These are phyloP conservation scores for Cordyceps militaris DNA, from an alignment of 2,329 filamentous ascomycete species.

Conservation along the genomic window DNA sequence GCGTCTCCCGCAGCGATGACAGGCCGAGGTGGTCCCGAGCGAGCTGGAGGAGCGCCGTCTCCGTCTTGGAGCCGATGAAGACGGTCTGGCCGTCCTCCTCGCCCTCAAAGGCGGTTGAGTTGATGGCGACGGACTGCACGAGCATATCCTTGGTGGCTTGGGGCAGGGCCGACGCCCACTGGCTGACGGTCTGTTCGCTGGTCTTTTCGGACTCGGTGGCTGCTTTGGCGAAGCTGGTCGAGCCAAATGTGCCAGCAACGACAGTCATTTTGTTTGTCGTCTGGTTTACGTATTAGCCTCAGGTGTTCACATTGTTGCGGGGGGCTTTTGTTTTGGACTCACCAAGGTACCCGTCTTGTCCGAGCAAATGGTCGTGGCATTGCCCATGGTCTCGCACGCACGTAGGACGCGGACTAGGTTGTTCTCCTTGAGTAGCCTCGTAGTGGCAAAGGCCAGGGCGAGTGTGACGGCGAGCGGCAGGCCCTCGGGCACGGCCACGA, in stretches of 20 bases:
- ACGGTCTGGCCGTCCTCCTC: slow-evolving; percentile 36
- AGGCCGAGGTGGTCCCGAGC: slow-evolving; percentile 45
- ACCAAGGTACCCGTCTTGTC: slow-evolving; percentile 41
- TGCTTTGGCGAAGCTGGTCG: slow-evolving; percentile 28
- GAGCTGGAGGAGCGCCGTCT: slow-evolving; percentile 46
- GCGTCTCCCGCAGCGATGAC: slow-evolving; percentile 37
- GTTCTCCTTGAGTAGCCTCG: slow-evolving; percentile 63
- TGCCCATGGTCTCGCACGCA: slow-evolving; percentile 67
- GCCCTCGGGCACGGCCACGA: slow-evolving; percentile 61
- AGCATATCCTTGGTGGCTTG: slow-evolving; percentile 27
- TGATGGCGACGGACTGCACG: slow-evolving; percentile 44
- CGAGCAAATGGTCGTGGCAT: slow-evolving; percentile 68
- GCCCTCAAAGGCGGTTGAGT: slow-evolving; percentile 51
- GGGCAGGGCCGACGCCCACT: slow-evolving; percentile 18
- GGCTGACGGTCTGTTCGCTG: slow-evolving; percentile 13
- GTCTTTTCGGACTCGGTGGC: slow-evolving; percentile 21
- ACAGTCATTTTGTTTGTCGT: slow-evolving; percentile 67
- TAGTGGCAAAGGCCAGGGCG: slow-evolving; percentile 61
- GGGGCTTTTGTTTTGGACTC: neutral
- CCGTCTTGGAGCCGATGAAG: slow-evolving; percentile 51
- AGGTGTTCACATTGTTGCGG: too few species aligned
- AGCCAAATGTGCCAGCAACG: slow-evolving; percentile 59
- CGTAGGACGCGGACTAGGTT: slow-evolving; percentile 61
- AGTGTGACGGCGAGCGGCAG: slow-evolving; percentile 61
- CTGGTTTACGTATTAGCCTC: neutral